Percentiles rank a stretch among this genome's conserved stretches.
phyloP scores from a whole-genome alignment of 441 rosid genomes.

The Pelargonium fulgidum region DNA sequence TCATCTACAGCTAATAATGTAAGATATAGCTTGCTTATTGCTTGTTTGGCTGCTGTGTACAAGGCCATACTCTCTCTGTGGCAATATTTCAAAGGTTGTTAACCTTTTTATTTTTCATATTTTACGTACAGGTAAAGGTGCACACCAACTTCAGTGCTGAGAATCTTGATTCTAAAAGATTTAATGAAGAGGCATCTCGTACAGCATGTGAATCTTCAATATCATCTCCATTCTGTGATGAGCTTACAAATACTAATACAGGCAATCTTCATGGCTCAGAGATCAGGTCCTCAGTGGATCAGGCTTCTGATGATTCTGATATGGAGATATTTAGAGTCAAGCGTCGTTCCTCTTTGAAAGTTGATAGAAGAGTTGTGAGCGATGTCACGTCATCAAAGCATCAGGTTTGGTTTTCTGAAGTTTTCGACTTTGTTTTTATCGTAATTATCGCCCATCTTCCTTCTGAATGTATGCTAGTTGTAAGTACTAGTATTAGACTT shows the following conservation, averaged over 20 bases:
- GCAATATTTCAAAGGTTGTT: neutral
- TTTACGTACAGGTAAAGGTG: constrained; percentile 36
- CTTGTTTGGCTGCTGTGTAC: neutral
- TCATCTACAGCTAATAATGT: constrained; percentile 39
- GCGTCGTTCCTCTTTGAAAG: constrained; percentile 65
- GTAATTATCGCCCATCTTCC: neutral
- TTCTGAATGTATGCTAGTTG: neutral
- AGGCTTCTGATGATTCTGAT: constrained; percentile 77
- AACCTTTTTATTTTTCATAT: neutral
- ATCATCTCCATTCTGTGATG: constrained; percentile 37
- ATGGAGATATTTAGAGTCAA: constrained; percentile 81
- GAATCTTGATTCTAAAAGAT: constrained; percentile 29
- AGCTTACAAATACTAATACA: constrained; percentile 22
- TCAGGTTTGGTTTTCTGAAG: constrained; percentile 39
- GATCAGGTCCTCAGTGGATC: constrained; percentile 30
- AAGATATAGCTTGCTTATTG: constrained; percentile 27
- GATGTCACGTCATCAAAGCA: constrained; percentile 31
- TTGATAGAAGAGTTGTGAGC: constrained; percentile 44
- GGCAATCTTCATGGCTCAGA: constrained; percentile 26
- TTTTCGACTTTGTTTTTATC: neutral
- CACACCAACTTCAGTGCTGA: constrained; percentile 32
- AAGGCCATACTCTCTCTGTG: neutral
- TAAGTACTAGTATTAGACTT: neutral
- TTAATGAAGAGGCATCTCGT: constrained; percentile 37
- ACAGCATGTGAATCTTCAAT: constrained; percentile 30